Base-by-base conservation (phyloP, 768 basidiomycete species). In the Gymnopilus dilepis region DNA sequence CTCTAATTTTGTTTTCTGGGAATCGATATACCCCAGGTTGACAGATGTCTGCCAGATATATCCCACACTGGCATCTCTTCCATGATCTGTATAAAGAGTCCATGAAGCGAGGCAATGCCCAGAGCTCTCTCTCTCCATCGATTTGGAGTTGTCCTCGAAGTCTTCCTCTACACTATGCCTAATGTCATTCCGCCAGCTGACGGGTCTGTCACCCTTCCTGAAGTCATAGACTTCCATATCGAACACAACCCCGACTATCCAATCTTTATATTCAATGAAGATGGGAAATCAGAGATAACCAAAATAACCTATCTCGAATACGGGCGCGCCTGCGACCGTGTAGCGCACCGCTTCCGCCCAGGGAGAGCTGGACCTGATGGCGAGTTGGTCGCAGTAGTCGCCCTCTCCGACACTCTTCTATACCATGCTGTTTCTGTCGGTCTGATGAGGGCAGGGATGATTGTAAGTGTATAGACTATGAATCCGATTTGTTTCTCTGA, bases 351-450 rank as follows among this genome's bases (percentile, higher is more conserved):
- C 21, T 43, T 83, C 12, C 72, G 77, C 15, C 80, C 80, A 0
- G 62, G 64, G 17, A 72, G 76, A 2, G 54, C 51, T 33, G 70
- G 76, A 1, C 61, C 64, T 1, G 72, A 77, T n/a, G 73, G 72
- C 9, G 69, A 69, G 21, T 70, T 80, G 3, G 60, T 82, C 4
- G 78, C 75, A 0, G 64, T 83, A 6, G 69, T 81, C 9, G 75
- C 75, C 3, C 69, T 74, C 11, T 68, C 76, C 0, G 70, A 76
- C 41, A 60, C 67, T 8, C 58, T 84, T 4, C 69, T 81, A 24
- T 83, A 82, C 56, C 79, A 82, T 6, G 73, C 81, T 0, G 59
- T 81, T 6, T 65, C 75, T 6, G 60, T 78, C 8, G 83, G 82
- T 0, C 61, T 77, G 26, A 72, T 77, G 31, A 69, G 69, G 30